Evolutionary conservation across 2,329 filamentous ascomycete species (phyloP).

Genomic region (Ophiostoma ulmi): DNA sequence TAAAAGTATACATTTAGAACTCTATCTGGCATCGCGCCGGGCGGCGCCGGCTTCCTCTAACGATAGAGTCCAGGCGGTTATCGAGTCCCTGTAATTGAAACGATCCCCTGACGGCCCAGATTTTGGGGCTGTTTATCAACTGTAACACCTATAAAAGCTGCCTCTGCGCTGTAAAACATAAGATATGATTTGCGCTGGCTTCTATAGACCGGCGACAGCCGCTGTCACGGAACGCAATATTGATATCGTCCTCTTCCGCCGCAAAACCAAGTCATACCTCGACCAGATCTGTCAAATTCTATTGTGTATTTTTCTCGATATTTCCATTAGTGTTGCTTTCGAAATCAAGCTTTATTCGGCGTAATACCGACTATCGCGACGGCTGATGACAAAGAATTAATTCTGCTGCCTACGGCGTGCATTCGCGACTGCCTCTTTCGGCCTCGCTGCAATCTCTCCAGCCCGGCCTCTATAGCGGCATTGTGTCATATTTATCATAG

Average conservation of each 20-base stretch:
- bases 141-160: not conserved
- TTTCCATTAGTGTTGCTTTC: not conserved
- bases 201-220: not conserved
- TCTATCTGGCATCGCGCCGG: not conserved
- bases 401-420: constrained; percentile 6
- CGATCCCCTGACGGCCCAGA: not conserved
- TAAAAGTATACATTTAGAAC: not conserved
- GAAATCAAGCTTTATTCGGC: not conserved
- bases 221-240: not conserved
- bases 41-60: not conserved
- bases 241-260: not conserved
- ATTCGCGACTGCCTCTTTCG: constrained; percentile 6
- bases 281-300: not conserved
- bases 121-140: not conserved
- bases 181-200: not conserved
- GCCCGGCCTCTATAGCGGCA: not conserved
- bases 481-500: too few species aligned
- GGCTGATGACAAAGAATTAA: not conserved
- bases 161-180: not conserved
- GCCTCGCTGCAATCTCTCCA: not conserved
- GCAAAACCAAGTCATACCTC: not conserved
- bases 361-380: not conserved
- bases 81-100: not conserved
- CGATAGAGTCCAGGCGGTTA: not conserved
- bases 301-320: not conserved